These are phyloP conservation scores for Carex cristatella DNA, from an alignment of 176 grass and related monocot species.

Conservation along the genomic window DNA sequence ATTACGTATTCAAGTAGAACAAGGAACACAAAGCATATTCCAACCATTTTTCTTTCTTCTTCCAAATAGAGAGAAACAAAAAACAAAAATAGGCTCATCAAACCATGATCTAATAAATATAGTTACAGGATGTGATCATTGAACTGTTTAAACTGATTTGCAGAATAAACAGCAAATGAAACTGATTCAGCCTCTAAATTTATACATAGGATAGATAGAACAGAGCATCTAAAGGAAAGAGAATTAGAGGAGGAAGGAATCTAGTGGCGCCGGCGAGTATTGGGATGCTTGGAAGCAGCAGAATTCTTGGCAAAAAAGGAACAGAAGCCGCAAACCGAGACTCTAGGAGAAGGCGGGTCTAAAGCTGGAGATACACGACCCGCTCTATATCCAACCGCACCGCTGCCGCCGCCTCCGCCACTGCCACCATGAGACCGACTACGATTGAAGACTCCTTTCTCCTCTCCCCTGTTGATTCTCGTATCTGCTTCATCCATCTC, in stretches of 20 bases:
- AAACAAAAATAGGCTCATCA: neutral
- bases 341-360: constrained; percentile 76
- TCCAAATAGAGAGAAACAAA: neutral
- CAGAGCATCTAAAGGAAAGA: neutral
- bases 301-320: constrained; percentile 50
- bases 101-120: neutral
- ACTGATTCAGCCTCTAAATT: neutral
- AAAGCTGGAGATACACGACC: constrained; percentile 42
- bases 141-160: neutral
- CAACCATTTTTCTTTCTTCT: neutral
- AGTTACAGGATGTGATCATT: constrained; percentile 1
- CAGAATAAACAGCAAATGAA: neutral
- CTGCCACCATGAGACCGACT: constrained; percentile 17
- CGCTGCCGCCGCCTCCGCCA: constrained; percentile 14
- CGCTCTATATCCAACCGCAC: constrained; percentile 42
- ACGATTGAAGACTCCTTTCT: constrained; percentile 10
- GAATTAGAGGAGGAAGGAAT: neutral
- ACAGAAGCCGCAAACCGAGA: constrained; percentile 72
- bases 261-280: constrained; percentile 9
- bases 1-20: neutral
- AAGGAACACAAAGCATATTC: neutral
- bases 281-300: neutral
- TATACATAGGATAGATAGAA: neutral
- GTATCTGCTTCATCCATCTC: constrained; percentile 17
- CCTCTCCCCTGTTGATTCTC: neutral